These are phyloP conservation scores for Chimonanthus praecox DNA, from an alignment of 164 flowering plant species.

Conservation along the genomic window DNA sequence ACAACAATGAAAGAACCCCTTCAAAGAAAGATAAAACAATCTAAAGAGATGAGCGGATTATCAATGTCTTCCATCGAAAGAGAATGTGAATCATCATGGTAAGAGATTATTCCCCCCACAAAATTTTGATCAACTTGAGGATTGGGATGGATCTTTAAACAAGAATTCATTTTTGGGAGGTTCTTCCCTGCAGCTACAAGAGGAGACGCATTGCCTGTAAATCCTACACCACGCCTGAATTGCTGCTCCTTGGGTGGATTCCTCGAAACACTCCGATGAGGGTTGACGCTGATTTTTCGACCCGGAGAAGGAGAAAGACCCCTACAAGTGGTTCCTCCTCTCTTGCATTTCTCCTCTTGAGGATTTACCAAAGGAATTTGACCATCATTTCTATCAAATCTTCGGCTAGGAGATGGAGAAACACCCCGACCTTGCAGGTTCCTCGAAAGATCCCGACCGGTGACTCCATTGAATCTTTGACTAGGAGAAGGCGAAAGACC, in stretches of 20 bases:
- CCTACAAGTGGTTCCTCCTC: not conserved
- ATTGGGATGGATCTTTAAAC: conserved; percentile 15
- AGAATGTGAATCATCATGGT: conserved; percentile 14
- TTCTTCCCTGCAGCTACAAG: conserved; percentile 9
- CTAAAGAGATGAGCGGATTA: conserved; percentile 70
- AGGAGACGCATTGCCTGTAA: conserved; percentile 10
- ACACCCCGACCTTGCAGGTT: conserved; percentile 1
- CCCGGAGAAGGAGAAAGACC: conserved; percentile 2
- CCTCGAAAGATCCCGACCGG: conserved; percentile 8
- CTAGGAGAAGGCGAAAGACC: conserved; percentile 40
- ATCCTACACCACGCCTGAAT: conserved; percentile 2
- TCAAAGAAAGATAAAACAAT: conserved; percentile 73
- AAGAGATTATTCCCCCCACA: conserved; percentile 18
- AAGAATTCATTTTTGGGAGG: conserved; percentile 18
- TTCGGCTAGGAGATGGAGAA: conserved; percentile 45
- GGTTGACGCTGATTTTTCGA: not conserved
- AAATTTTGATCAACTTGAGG: conserved; percentile 25
- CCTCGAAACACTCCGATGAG: not conserved
- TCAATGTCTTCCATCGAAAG: conserved; percentile 43
- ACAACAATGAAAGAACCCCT: not conserved
- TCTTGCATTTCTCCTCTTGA: too few species aligned
- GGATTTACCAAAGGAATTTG: too few species aligned
- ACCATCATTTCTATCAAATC: conserved; percentile 14
- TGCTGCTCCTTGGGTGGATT: not conserved
- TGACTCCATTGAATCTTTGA: conserved; percentile 23